A percentile compares a stretch with the other conserved stretches of the same genome.
Conservation (phyloP, 129 eudicot genomes). For the Escallonia herrerae region DNA sequence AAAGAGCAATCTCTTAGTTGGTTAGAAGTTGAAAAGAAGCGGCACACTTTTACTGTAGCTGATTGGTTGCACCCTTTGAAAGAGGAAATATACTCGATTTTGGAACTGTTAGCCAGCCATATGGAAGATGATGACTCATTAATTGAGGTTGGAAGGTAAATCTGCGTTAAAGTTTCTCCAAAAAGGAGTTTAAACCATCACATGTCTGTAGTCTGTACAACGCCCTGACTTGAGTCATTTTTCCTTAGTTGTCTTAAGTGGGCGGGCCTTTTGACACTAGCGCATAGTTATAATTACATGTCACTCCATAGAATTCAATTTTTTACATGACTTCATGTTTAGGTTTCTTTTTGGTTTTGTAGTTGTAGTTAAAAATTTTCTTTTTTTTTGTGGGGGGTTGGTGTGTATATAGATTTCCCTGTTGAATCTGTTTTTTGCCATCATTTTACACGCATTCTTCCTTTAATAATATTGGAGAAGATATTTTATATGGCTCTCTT, state of each 20-base stretch:
- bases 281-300: not conserved
- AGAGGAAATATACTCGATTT: conserved; percentile 30
- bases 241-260: conserved; percentile 12
- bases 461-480: not conserved
- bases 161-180: not conserved
- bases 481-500: not conserved
- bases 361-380: not conserved
- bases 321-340: not conserved
- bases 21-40: conserved; percentile 28
- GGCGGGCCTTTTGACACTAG: conserved; percentile 12
- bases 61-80: conserved; percentile 4
- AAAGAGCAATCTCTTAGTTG: conserved; percentile 58
- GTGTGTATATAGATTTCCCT: not conserved
- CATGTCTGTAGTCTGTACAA: not conserved
- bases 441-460: not conserved
- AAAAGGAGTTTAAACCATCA: not conserved
- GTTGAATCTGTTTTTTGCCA: not conserved
- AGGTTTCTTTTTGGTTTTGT: not conserved
- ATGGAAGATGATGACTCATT: conserved; percentile 27
- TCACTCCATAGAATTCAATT: conserved; percentile 8
- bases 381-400: not conserved
- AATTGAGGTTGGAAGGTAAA: conserved; percentile 23
- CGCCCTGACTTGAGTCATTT: conserved; percentile 1
- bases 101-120: conserved; percentile 29
- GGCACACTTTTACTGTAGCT: conserved; percentile 4